Percentiles rank a stretch among this genome's conserved stretches.
These are phyloP conservation scores for Alternaria postmessia DNA, from an alignment of 2,329 filamentous ascomycete genomes.

Conservation along the genomic window DNA sequence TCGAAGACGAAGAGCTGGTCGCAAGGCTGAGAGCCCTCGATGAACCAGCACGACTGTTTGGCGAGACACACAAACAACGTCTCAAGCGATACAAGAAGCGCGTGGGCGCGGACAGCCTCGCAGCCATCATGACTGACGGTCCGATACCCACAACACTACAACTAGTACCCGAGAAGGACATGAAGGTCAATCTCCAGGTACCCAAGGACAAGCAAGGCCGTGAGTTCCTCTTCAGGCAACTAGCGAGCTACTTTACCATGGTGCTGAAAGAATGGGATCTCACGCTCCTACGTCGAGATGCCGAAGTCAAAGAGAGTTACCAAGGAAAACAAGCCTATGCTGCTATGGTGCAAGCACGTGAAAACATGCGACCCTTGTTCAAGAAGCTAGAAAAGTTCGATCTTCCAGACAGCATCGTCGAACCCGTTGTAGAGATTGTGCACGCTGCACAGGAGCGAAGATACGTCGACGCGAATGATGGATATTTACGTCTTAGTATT, in stretches of 20 bases:
- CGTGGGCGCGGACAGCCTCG: conserved; percentile 52
- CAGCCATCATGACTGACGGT: conserved; percentile 67
- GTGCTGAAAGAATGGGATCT: conserved; percentile 87
- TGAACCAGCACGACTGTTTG: conserved; percentile 80
- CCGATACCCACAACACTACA: conserved; percentile 87
- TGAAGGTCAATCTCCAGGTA: conserved; percentile 75
- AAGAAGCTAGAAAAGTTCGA: conserved; percentile 85
- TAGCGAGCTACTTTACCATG: conserved; percentile 96
- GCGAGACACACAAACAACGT: conserved; percentile 75
- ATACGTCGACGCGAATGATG: conserved; percentile 97
- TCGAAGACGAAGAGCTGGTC: conserved; percentile 75
- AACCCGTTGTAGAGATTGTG: conserved; percentile 90
- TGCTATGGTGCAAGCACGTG: conserved; percentile 85
- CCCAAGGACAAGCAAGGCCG: conserved; percentile 70
- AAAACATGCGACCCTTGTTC: conserved; percentile 90
- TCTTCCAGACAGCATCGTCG: conserved; percentile 78
- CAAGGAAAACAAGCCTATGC: conserved; percentile 82
- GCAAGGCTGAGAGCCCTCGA: conserved; percentile 73
- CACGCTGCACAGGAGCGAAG: conserved; percentile 86
- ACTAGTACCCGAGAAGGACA: conserved; percentile 83
- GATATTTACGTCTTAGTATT: conserved; percentile 90
- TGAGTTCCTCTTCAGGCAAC: conserved; percentile 80
- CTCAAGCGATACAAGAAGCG: conserved; percentile 76
- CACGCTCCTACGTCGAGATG: conserved; percentile 70
- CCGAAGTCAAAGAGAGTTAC: conserved; percentile 71